phyloP scores from a whole-genome alignment of 1,284 basidiomycete species.

The Ustilago hordei region DNA sequence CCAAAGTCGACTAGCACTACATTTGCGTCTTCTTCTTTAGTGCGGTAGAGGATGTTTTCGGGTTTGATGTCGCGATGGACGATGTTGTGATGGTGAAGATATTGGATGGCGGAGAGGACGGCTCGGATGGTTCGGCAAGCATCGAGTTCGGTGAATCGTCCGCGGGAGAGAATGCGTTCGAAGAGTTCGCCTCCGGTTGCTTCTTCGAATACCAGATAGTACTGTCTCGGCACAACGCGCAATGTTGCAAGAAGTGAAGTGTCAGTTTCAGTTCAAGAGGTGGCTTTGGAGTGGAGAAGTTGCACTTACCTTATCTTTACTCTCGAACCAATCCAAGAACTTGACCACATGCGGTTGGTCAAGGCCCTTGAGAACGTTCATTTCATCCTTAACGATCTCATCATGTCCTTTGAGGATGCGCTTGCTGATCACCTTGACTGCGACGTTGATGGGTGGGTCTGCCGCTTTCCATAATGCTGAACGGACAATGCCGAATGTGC shows the following conservation, averaged over 20 bases:
- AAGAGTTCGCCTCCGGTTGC: slow-evolving; percentile 70
- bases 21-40: slow-evolving; percentile 74
- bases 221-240: slow-evolving; percentile 38
- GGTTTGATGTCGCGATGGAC: slow-evolving; percentile 71
- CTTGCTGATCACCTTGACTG: slow-evolving; percentile 68
- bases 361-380: slow-evolving; percentile 67
- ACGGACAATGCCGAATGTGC: slow-evolving; percentile 66
- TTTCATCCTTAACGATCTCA: slow-evolving; percentile 66
- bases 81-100: slow-evolving; percentile 67
- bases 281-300: too few relatives aligned
- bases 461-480: slow-evolving; percentile 59
- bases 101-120: slow-evolving; percentile 63
- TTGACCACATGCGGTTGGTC: slow-evolving; percentile 73
- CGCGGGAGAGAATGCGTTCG: slow-evolving; percentile 66
- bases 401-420: slow-evolving; percentile 64
- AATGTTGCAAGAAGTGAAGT: too few relatives aligned
- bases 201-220: slow-evolving; percentile 70
- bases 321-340: slow-evolving; percentile 70
- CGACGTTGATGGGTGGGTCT: slow-evolving; percentile 61
- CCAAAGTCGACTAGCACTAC: slow-evolving; percentile 82
- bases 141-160: slow-evolving; percentile 68
- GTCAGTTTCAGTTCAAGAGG: neutral
- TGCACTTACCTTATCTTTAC: slow-evolving; percentile 44
- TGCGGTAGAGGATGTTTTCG: slow-evolving; percentile 92
- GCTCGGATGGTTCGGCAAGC: slow-evolving; percentile 65